Percentiles rank a stretch among this genome's conserved stretches.
Conservation (phyloP, 2,329 filamentous ascomycete species). For the Arachnomyces sp. region DNA sequence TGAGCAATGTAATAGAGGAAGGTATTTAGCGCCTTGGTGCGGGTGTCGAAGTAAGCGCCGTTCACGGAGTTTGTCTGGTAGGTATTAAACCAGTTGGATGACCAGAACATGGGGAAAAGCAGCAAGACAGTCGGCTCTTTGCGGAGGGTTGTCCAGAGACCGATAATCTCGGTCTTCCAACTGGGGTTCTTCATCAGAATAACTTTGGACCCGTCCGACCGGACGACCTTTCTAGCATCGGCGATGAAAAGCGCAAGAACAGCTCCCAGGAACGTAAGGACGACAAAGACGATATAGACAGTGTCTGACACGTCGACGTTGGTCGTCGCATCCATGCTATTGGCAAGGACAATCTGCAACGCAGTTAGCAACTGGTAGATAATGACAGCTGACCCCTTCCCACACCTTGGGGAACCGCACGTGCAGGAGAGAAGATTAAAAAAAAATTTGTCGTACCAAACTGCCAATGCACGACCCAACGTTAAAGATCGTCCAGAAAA, state of each 20-base stretch:
- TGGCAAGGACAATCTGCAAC: constrained; percentile 13
- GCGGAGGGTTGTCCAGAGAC: constrained; percentile 59
- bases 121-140: constrained; percentile 58
- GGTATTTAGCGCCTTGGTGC: constrained; percentile 59
- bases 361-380: too few relatives aligned
- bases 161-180: constrained; percentile 63
- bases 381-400: too few relatives aligned
- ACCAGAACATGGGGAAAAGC: constrained; percentile 65
- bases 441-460: too few relatives aligned
- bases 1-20: constrained; percentile 62
- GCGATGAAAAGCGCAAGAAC: constrained; percentile 56
- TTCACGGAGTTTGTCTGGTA: constrained; percentile 63
- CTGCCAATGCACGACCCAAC: constrained; percentile 73
- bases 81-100: constrained; percentile 61
- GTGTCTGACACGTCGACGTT: constrained; percentile 44
- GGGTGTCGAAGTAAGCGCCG: constrained; percentile 54
- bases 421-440: too few relatives aligned
- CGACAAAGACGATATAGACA: constrained; percentile 66
- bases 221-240: constrained; percentile 59
- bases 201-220: constrained; percentile 62
- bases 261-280: constrained; percentile 62
- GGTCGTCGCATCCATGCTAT: constrained; percentile 10
- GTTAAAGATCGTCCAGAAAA: constrained; percentile 89
- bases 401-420: too few relatives aligned
- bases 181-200: constrained; percentile 74